Percentiles rank a stretch among this genome's conserved stretches.
These are phyloP conservation scores for Lathyrus tuberosus DNA, from an alignment of 306 rosid genomes.

Conservation along the genomic window DNA sequence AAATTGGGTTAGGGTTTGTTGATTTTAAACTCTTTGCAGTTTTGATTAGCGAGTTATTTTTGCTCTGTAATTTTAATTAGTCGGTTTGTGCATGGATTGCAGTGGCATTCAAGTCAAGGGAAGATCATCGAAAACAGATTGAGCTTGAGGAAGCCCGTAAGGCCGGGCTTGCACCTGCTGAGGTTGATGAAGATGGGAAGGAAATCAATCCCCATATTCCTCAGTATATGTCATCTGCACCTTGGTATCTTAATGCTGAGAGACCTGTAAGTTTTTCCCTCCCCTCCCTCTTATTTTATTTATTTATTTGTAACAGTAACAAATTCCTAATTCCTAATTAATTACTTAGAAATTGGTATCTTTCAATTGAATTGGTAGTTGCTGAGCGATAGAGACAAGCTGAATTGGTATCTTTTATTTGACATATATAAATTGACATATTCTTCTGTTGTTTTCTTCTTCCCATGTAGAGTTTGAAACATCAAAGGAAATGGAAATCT, in stretches of 20 bases:
- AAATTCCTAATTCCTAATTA: too few species aligned
- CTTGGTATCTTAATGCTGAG: slow-evolving; percentile 42
- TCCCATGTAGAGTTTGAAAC: slow-evolving; percentile 40
- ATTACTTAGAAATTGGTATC: too few species aligned
- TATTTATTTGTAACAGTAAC: too few species aligned
- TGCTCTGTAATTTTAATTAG: too few species aligned
- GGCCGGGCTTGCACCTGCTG: slow-evolving; percentile 38
- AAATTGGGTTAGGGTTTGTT: neutral
- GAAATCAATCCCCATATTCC: slow-evolving; percentile 42
- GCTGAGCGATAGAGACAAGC: too few species aligned
- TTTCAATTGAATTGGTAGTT: too few species aligned
- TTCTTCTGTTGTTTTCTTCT: neutral
- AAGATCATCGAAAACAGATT: slow-evolving; percentile 41
- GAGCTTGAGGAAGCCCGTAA: slow-evolving; percentile 38
- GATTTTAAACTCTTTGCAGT: neutral
- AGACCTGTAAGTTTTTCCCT: slow-evolving; percentile 29
- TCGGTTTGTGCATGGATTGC: neutral
- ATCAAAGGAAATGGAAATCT: slow-evolving; percentile 41
- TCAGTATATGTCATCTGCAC: slow-evolving; percentile 39
- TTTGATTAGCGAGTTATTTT: too few species aligned
- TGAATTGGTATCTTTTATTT: neutral
- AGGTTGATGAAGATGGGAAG: slow-evolving; percentile 38
- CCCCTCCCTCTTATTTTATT: neutral
- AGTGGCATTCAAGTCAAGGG: slow-evolving; percentile 41
- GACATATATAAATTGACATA: neutral